Base-by-base conservation (phyloP, 148 eudicot species). In the Drosera capensis region DNA sequence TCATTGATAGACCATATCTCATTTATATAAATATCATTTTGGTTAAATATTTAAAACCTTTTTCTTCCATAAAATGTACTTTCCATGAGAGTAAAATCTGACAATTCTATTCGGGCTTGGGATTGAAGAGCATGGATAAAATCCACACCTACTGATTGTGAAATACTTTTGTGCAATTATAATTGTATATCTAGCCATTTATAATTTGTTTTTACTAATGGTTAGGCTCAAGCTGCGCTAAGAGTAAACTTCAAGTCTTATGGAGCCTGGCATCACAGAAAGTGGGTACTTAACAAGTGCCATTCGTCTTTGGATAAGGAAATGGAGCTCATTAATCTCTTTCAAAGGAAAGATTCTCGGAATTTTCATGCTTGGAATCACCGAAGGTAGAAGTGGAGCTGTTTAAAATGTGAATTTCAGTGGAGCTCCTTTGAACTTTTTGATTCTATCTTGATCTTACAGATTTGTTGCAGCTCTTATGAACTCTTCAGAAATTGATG, bases 181-280 rank as follows among this genome's bases (percentile, higher is more conserved):
- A n/a, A n/a, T n/a, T n/a, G 5, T 28, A 28, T 5, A 28, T 28
- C 31, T 28, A 5, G 31, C 31, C 11, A 5, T 28, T 28, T 11
- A 5, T 28, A 28, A 28, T 11, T 28, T 37, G 11, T 13, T 9
- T 4, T 4, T 13, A 37, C 3, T 40, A 7, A 3, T n/a, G 13
- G 65, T 54, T 63, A 88, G 94, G 82, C 72, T 16, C 84, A 80
- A 68, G 61, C 51, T 78, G 97, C 97, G 15, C 57, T 90, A 59
- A 65, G 63, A 62, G 75, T 49, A 56, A 90, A 84, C 59, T 73
- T 59, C 50, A 84, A 80, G 78, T 84, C 93, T 18, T 90, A 90
- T 48, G 97, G 97, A 30, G 97, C 95, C 1, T 90, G 97, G 97
- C 71, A 90, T 72, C 97, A 90, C 49, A 71, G 97, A 12, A 90